Conservation (phyloP, 169 alveolate genomes). For the Besnoitia besnoiti region DNA sequence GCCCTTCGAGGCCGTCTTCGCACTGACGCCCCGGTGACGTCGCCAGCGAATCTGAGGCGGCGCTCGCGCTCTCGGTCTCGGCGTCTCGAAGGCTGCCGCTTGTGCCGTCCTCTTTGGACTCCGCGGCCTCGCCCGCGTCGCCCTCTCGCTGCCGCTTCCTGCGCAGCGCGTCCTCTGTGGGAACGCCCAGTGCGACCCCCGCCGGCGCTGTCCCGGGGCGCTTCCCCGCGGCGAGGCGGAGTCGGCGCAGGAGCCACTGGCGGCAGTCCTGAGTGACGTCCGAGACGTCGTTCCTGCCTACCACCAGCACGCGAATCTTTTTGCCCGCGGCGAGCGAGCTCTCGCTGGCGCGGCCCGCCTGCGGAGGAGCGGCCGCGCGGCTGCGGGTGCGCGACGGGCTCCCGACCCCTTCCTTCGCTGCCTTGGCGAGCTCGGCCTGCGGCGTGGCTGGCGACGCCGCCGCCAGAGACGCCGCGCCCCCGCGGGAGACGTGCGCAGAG, state of each 20-base stretch:
- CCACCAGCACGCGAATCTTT: not conserved
- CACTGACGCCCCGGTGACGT: too few species aligned
- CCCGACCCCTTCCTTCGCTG: not conserved
- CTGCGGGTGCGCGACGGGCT: not conserved
- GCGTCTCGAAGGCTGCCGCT: too few species aligned
- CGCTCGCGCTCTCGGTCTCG: too few species aligned
- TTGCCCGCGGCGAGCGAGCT: not conserved
- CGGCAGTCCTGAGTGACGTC: conserved; percentile 30
- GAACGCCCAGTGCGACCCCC: too few species aligned
- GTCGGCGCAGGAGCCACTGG: not conserved
- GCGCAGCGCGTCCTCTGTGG: too few species aligned
- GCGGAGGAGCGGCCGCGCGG: not conserved
- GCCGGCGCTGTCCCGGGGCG: not conserved
- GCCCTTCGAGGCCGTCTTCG: too few species aligned
- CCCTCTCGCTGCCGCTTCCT: too few species aligned
- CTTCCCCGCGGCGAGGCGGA: not conserved
- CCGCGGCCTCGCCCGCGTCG: too few species aligned
- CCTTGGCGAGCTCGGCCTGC: not conserved
- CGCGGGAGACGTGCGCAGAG: not conserved
- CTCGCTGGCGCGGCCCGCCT: not conserved
- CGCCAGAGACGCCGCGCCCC: not conserved
- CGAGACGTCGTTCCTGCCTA: not conserved
- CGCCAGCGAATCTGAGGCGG: too few species aligned
- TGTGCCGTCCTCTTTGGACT: too few species aligned
- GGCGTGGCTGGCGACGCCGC: not conserved